Base-by-base conservation (phyloP, 2,329 filamentous ascomycete species). In the Cladosporium velox region DNA sequence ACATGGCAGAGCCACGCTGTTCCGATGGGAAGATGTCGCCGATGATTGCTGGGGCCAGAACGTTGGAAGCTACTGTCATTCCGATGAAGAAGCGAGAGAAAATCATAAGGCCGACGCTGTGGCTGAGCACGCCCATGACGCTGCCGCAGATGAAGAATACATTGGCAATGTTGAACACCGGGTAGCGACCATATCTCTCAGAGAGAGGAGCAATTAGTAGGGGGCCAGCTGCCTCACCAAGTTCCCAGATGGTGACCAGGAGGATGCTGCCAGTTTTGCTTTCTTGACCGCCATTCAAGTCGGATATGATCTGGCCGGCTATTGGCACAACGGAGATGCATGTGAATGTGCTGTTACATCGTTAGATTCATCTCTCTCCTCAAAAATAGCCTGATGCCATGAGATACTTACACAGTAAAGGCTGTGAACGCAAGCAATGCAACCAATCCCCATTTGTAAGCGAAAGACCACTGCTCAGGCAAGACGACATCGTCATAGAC, bases 31-130 rank as follows among this genome's bases (percentile, higher is more conserved):
- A 89, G 68, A 89, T 84, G 72, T 90, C 88, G 28, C 87, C 87
- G 21, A 90, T 82, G 62, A 90, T 86, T 28, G 87, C 85, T 0
- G 87, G 87, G 68, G 84, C 87, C 21, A 90, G 79, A 10, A 89
- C 87, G 68, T 88, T 81, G 4, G 79, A 78, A 24, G 80, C 77
- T 5, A 83, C 81, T 51, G 79, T 76, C 35, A 79, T 69, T 49
- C 79, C 79, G 52, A 81, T 81, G 66, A 84, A 76, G 69, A 79
- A 80, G 47, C 81, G 70, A 0, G 79, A 77, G 10, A 74, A 74
- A 59, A 83, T 81, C 66, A 83, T 75, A 4, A 81, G 65, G 1
- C 71, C 65, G 5, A 76, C 76, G 64, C 71, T 80, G 11, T 77
- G 74, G 66, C 79, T 78, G 34, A 75, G 69, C 2, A 78, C 79